Conservation (phyloP, 257 asterid genomes). For the Fraxinus anomala region DNA sequence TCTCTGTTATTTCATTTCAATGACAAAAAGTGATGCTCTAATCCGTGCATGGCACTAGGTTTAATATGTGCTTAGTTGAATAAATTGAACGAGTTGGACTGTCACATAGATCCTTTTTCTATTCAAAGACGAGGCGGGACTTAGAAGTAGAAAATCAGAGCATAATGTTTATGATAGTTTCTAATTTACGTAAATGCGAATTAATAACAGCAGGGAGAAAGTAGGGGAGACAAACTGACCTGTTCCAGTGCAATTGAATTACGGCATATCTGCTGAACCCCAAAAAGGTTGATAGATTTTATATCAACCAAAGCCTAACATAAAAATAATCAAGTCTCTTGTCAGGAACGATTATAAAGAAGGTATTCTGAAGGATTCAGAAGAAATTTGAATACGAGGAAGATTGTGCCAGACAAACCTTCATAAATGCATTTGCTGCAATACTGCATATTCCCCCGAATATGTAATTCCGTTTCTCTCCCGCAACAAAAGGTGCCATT, state of each 20-base stretch:
- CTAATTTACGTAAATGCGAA: background rate
- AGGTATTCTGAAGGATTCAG: slow-evolving; percentile 5
- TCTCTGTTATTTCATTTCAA: background rate
- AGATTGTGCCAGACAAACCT: slow-evolving; percentile 51
- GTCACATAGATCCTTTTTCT: slow-evolving; percentile 5
- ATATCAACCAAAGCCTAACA: slow-evolving; percentile 89
- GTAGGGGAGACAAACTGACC: slow-evolving; percentile 44
- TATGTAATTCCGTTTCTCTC: slow-evolving; percentile 84
- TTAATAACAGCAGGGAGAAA: background rate
- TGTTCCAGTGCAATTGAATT: slow-evolving; percentile 97
- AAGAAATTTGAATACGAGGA: slow-evolving; percentile 23
- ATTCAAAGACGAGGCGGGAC: background rate
- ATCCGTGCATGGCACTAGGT: background rate
- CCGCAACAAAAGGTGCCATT: slow-evolving; percentile 83
- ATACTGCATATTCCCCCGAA: slow-evolving; percentile 88
- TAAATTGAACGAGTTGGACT: background rate
- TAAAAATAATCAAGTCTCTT: slow-evolving; percentile 20
- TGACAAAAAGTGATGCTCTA: background rate
- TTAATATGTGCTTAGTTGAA: background rate
- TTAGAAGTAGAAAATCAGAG: background rate
- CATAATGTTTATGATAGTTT: background rate
- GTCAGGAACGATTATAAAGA: slow-evolving; percentile 25
- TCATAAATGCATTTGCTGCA: slow-evolving; percentile 79
- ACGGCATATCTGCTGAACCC: slow-evolving; percentile 98
- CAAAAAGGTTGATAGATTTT: slow-evolving; percentile 90